Evolutionary conservation across 2,329 filamentous ascomycete species (phyloP).

Genomic region (Uncinocarpus reesii): DNA sequence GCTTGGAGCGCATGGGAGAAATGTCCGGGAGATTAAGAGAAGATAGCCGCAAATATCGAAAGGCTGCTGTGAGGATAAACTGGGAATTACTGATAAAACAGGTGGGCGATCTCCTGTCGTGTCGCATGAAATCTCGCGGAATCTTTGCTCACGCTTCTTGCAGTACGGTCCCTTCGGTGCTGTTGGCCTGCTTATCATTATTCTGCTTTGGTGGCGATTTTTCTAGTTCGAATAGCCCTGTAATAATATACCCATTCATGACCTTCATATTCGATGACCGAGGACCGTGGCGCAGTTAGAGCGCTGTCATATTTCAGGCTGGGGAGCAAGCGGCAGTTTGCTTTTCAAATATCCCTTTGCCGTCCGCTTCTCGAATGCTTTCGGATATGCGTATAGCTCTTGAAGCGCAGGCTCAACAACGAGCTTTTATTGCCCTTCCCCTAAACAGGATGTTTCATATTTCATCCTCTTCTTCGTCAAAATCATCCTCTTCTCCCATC

Average conservation of each 20-base stretch:
- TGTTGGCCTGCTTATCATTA: conserved; percentile 67
- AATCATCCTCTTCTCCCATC: conserved; percentile 93
- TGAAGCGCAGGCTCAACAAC: no score
- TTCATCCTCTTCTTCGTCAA: conserved; percentile 92
- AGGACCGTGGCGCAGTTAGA: no score
- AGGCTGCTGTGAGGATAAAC: conserved; percentile 89
- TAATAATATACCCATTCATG: conserved; percentile 6
- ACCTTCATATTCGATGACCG: background rate
- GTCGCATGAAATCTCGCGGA: background rate
- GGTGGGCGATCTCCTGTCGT: conserved; percentile 34
- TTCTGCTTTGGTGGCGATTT: conserved; percentile 90
- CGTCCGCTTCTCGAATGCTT: background rate
- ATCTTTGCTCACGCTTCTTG: conserved; percentile 2
- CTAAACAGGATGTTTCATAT: conserved; percentile 46
- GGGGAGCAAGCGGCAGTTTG: no score
- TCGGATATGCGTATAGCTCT: background rate
- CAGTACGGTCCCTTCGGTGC: conserved; percentile 81
- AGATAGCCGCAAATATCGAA: conserved; percentile 87
- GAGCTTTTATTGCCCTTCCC: background rate
- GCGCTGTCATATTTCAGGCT: no score
- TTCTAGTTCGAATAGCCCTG: conserved; percentile 47
- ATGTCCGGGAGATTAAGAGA: conserved; percentile 77
- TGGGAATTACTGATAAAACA: conserved; percentile 96
- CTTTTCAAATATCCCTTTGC: no score
- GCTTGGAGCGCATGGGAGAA: conserved; percentile 92